Conservation (phyloP, 495 filamentous ascomycete genomes). For the Aspergillus leporis region DNA sequence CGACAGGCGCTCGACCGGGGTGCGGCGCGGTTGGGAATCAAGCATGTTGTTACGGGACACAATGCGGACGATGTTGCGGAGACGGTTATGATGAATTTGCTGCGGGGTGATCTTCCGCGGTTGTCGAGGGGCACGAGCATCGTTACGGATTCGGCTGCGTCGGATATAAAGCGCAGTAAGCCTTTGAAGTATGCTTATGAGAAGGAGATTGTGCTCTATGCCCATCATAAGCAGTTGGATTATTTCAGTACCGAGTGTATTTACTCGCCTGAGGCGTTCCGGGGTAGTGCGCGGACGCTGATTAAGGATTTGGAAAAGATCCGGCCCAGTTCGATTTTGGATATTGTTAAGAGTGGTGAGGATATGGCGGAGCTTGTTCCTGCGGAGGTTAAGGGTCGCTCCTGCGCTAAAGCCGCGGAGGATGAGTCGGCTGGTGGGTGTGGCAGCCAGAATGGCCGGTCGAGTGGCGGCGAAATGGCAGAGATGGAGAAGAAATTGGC, state of each 20-base stretch:
- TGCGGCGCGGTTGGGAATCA: conserved; percentile 81
- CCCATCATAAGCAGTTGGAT: conserved; percentile 91
- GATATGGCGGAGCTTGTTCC: conserved; percentile 92
- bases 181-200: conserved; percentile 98
- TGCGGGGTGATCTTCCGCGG: conserved; percentile 86
- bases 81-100: conserved; percentile 95
- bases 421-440: conserved; percentile 66
- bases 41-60: conserved; percentile 95
- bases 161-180: conserved; percentile 87
- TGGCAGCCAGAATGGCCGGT: conserved; percentile 69
- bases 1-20: conserved; percentile 93
- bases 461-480: conserved; percentile 84
- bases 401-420: conserved; percentile 47
- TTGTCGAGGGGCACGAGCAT: conserved; percentile 91
- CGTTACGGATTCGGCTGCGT: conserved; percentile 71
- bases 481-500: conserved; percentile 80
- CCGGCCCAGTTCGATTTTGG: conserved; percentile 87
- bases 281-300: conserved; percentile 83
- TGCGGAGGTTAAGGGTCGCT: conserved; percentile 41
- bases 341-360: conserved; percentile 92
- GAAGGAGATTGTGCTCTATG: conserved; percentile 98
- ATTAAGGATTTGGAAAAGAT: conserved; percentile 96
- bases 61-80: conserved; percentile 99
- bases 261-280: conserved; percentile 97
- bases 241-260: conserved; percentile 99